Evolutionary conservation across 805 yeast genomes (phyloP).

Genomic region (Candida chilensis): DNA sequence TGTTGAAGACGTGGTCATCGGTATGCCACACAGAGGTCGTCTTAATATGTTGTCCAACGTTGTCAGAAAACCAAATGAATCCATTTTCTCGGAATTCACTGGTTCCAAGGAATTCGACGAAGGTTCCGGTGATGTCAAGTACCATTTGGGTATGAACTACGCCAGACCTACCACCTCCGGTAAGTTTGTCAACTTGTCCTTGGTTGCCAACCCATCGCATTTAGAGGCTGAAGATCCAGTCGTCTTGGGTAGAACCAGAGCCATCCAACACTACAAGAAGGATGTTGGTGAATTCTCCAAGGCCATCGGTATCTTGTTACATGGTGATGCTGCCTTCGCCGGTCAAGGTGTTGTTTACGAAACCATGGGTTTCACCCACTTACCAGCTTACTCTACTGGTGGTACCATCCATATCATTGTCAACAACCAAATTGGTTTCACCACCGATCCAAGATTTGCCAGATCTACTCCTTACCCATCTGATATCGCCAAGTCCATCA

Average conservation of each 20-base stretch:
- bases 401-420: conserved; percentile 96
- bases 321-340: conserved; percentile 99
- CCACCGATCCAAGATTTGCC: conserved; percentile 96
- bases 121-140: conserved; percentile 98
- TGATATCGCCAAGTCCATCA: conserved; percentile 92
- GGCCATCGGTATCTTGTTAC: conserved; percentile 88
- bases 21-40: conserved; percentile 99
- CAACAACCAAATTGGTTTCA: conserved; percentile 98
- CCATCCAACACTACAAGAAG: conserved; percentile 84
- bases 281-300: conserved; percentile 78
- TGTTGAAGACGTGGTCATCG: conserved; percentile 91
- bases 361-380: conserved; percentile 87
- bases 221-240: conserved; percentile 99
- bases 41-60: conserved; percentile 95
- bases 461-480: conserved; percentile 98
- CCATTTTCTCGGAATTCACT: conserved; percentile 91
- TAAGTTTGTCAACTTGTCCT: conserved; percentile 86
- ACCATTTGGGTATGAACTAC: conserved; percentile 98
- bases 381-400: conserved; percentile 96
- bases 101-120: conserved; percentile 88
- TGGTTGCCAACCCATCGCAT: conserved; percentile 98
- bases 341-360: conserved; percentile 99
- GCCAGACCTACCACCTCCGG: conserved; percentile 99
- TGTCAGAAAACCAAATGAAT: conserved; percentile 97
- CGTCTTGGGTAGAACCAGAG: conserved; percentile 95